Conservation (phyloP, 2,329 filamentous ascomycete genomes). For the Sporothrix schenckii region DNA sequence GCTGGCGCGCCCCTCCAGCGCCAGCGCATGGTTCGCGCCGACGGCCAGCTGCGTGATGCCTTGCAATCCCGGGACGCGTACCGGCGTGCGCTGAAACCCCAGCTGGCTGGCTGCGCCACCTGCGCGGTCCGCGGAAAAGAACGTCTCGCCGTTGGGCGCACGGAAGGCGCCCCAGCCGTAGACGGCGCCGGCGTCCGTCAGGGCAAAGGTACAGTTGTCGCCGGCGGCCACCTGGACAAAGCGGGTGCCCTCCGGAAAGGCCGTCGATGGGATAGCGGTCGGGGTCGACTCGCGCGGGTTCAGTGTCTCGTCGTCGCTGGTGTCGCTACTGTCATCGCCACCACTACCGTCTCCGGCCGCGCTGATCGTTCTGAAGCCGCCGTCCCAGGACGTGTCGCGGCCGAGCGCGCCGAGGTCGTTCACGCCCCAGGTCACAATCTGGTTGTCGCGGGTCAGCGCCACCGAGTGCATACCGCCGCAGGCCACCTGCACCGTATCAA, state of each 20-base stretch:
- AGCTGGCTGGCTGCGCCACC: too few species aligned
- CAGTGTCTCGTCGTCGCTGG: slow-evolving; percentile 40
- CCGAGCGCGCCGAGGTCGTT: not conserved
- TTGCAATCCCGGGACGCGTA: slow-evolving; percentile 55
- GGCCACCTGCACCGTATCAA: not conserved
- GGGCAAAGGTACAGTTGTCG: slow-evolving; percentile 70
- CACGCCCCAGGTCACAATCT: not conserved
- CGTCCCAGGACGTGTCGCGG: not conserved
- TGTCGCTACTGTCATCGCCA: too few species aligned
- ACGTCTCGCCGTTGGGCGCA: slow-evolving; percentile 21
- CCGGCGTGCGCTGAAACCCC: slow-evolving; percentile 40
- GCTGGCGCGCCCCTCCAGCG: slow-evolving; percentile 44
- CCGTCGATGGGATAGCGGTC: slow-evolving; percentile 53
- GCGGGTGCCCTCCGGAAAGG: slow-evolving; percentile 44
- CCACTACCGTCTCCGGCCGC: too few species aligned
- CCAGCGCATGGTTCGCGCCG: slow-evolving; percentile 63
- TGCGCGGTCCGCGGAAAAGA: not conserved
- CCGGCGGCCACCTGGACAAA: slow-evolving; percentile 64
- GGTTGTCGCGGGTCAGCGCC: not conserved
- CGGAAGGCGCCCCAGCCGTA: slow-evolving; percentile 77
- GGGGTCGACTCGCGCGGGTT: slow-evolving; percentile 65
- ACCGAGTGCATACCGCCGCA: not conserved
- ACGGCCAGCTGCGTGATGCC: slow-evolving; percentile 54
- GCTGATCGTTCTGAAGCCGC: too few species aligned
- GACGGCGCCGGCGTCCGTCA: slow-evolving; percentile 71